Evolutionary conservation across 2,329 filamentous ascomycete species (phyloP).

Genomic region (Kalaharituber pfeilii): DNA sequence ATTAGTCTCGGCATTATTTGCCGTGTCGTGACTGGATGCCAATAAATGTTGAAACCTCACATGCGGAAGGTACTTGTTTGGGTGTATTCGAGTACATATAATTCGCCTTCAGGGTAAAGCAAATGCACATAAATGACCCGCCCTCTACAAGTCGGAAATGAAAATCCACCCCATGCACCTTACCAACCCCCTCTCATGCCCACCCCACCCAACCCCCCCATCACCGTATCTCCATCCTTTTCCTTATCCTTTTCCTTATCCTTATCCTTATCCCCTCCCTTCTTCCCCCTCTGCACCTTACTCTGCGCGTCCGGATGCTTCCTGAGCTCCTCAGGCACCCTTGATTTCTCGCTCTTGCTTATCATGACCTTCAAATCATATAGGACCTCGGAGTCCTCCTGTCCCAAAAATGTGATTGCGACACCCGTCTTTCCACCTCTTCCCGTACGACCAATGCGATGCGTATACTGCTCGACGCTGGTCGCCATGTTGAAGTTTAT

Average conservation of each 20-base stretch:
- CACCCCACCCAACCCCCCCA: slow-evolving; percentile 15
- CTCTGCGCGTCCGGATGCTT: slow-evolving; percentile 19
- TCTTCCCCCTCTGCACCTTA: slow-evolving; percentile 9
- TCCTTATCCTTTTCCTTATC: slow-evolving; percentile 4
- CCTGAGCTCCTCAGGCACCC: slow-evolving; percentile 70
- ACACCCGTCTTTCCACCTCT: slow-evolving; percentile 94
- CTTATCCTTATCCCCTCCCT: slow-evolving; percentile 8
- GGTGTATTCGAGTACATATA: no score
- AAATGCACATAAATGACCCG: no score
- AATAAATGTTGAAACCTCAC: no score
- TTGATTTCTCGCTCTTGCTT: slow-evolving; percentile 69
- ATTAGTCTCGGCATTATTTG: no score
- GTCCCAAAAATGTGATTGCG: slow-evolving; percentile 85
- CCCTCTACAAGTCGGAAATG: no score
- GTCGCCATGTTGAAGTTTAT: slow-evolving; percentile 98
- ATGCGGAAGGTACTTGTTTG: no score
- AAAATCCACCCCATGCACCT: no score
- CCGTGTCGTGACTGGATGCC: no score
- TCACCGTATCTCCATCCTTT: slow-evolving; percentile 6
- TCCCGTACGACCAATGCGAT: slow-evolving; percentile 90
- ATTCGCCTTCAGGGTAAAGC: no score
- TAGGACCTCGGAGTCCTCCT: slow-evolving; percentile 75
- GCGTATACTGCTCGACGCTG: slow-evolving; percentile 86
- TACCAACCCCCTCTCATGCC: not conserved
- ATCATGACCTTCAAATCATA: slow-evolving; percentile 96